These are phyloP conservation scores for Mycena olivaceomarginata DNA, from an alignment of 768 basidiomycete genomes.

Conservation along the genomic window DNA sequence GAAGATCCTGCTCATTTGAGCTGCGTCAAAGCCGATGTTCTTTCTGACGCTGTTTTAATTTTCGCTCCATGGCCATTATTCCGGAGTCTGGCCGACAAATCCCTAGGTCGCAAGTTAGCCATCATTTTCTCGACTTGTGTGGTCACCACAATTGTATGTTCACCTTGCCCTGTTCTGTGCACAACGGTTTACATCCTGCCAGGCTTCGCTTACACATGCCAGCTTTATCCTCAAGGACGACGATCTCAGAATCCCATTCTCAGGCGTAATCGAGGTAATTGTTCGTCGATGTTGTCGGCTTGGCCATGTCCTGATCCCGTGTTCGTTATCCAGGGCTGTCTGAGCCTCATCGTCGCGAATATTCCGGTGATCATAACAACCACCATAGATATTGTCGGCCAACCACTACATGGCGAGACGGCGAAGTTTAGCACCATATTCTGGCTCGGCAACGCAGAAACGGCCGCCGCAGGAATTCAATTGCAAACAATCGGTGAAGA, in stretches of 20 bases:
- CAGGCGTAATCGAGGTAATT: constrained; percentile 65
- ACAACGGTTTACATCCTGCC: not conserved
- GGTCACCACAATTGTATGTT: constrained; percentile 63
- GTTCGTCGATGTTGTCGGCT: not conserved
- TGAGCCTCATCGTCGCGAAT: constrained; percentile 62
- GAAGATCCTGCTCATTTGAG: constrained; percentile 1
- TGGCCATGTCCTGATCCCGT: constrained; percentile 6
- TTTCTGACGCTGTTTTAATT: constrained; percentile 69
- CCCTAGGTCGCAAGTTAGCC: constrained; percentile 62
- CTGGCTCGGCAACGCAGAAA: constrained; percentile 14
- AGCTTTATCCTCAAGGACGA: constrained; percentile 58
- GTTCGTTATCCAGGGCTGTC: constrained; percentile 50
- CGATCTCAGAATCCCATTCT: constrained; percentile 54
- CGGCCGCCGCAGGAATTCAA: not conserved
- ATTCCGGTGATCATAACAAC: constrained; percentile 60
- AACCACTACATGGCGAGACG: not conserved
- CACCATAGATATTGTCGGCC: not conserved
- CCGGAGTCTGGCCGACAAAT: constrained; percentile 60
- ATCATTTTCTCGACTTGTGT: constrained; percentile 74
- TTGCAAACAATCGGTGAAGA: constrained; percentile 7
- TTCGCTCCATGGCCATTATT: constrained; percentile 67
- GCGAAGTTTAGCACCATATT: constrained; percentile 26
- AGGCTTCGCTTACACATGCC: constrained; percentile 64
- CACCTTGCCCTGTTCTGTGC: not conserved
- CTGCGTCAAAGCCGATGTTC: constrained; percentile 63